Conservation (phyloP, 352 stramenopile genomes). For the Pythium aristosporum region DNA sequence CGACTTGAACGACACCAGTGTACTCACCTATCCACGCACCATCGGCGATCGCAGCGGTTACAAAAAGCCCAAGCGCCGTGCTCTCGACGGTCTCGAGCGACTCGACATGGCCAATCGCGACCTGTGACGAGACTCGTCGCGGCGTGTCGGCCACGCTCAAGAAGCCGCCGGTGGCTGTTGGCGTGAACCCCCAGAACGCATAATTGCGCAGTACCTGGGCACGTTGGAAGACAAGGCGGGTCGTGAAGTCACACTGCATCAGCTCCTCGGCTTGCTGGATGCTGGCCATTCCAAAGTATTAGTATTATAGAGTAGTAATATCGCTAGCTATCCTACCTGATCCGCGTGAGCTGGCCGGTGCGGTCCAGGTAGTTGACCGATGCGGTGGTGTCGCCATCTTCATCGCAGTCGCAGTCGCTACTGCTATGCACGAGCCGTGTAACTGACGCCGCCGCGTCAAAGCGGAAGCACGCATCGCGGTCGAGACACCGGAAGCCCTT, state of each 20-base stretch:
- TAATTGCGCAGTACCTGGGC: constrained; percentile 70
- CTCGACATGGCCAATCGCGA: constrained; percentile 54
- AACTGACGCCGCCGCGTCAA: constrained; percentile 40
- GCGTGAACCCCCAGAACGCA: constrained; percentile 68
- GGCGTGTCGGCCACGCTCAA: constrained; percentile 18
- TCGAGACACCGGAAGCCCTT: constrained; percentile 57
- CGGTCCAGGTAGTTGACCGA: constrained; percentile 42
- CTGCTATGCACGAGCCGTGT: constrained; percentile 37
- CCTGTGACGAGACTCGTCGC: constrained; percentile 37
- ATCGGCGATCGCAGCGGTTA: constrained; percentile 34
- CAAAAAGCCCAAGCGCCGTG: constrained; percentile 64
- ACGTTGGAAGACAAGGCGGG: constrained; percentile 64
- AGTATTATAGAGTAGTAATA: background rate
- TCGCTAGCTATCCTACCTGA: constrained; percentile 25
- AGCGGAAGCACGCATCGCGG: constrained; percentile 57
- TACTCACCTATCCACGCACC: constrained; percentile 67
- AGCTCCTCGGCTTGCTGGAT: constrained; percentile 54
- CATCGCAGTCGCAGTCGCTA: constrained; percentile 33
- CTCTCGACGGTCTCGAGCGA: constrained; percentile 39
- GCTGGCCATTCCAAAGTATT: constrained; percentile 1
- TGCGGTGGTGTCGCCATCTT: constrained; percentile 19
- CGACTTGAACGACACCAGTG: constrained; percentile 50
- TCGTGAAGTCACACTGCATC: constrained; percentile 70
- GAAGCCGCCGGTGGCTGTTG: constrained; percentile 47
- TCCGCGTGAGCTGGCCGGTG: constrained; percentile 35